Conservation (phyloP, 139 green algal species). For the Chlamydomonas schloesseri region DNA sequence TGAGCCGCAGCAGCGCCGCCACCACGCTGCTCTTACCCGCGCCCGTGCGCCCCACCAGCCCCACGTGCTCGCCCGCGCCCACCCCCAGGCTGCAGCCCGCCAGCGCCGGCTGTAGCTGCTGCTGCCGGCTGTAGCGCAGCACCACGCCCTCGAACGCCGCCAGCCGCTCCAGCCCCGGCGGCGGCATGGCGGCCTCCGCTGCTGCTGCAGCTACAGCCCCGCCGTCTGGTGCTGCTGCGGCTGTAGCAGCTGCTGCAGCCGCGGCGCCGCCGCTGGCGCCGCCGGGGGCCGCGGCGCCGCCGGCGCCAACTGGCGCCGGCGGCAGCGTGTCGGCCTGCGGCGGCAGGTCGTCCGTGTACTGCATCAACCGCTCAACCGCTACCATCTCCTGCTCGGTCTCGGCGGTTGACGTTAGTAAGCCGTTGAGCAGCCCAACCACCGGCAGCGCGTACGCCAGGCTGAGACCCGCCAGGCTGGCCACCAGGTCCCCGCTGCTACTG, state of each 20-base stretch:
- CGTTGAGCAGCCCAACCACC: conserved; percentile 83
- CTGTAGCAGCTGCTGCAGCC: no score
- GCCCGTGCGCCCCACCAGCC: conserved; percentile 81
- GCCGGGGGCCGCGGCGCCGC: no score
- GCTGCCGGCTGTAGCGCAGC: conserved; percentile 14
- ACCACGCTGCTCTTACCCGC: conserved; percentile 81
- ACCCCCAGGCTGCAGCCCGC: conserved; percentile 55
- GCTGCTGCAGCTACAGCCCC: neutral
- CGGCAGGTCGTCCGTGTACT: neutral
- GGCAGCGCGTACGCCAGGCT: conserved; percentile 85
- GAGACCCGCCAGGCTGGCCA: conserved; percentile 75
- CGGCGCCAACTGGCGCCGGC: no score
- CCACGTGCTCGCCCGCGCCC: conserved; percentile 70
- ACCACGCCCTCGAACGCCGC: neutral
- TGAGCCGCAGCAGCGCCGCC: conserved; percentile 70
- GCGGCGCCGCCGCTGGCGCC: no score
- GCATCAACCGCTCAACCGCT: conserved; percentile 79
- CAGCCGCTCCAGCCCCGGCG: neutral
- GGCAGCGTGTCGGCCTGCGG: conserved; percentile 25
- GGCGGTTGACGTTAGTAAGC: conserved; percentile 75
- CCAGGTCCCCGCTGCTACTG: conserved; percentile 1
- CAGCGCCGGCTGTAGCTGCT: conserved; percentile 62
- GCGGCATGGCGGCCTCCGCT: neutral
- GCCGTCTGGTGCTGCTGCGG: neutral
- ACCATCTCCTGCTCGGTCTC: conserved; percentile 91